These are phyloP conservation scores for Murraya koenigii DNA, from an alignment of 345 rosid genomes.

Conservation along the genomic window DNA sequence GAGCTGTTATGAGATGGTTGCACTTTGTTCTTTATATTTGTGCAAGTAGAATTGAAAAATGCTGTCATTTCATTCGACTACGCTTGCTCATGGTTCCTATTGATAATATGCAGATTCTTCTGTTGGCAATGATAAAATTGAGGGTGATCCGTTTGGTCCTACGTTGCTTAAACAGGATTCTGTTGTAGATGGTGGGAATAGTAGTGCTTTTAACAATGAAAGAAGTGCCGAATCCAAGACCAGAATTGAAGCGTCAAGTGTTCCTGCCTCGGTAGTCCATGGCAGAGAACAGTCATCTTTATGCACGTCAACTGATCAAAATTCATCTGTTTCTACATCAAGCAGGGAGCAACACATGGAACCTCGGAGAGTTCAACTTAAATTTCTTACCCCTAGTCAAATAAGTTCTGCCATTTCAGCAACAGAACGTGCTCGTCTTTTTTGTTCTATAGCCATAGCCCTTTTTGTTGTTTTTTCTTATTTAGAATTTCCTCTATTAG, in stretches of 20 bases:
- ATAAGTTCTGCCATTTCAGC: constrained; percentile 57
- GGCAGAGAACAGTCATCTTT: constrained; percentile 22
- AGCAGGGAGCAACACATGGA: constrained; percentile 22
- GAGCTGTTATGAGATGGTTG: background rate
- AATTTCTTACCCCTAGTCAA: constrained; percentile 39
- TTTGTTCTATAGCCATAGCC: constrained; percentile 47
- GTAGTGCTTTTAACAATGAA: constrained; percentile 18
- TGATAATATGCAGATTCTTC: constrained; percentile 39
- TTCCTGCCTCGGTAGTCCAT: constrained; percentile 22
- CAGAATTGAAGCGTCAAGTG: constrained; percentile 16
- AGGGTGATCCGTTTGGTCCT: constrained; percentile 19
- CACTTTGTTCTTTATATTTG: background rate
- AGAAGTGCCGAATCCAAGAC: constrained; percentile 20
- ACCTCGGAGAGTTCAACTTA: background rate
- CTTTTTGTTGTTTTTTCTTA: constrained; percentile 49
- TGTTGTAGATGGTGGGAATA: constrained; percentile 14
- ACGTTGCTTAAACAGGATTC: constrained; percentile 19
- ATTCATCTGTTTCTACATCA: constrained; percentile 25
- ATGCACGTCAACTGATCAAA: constrained; percentile 29
- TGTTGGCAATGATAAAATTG: constrained; percentile 17
- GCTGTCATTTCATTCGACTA: background rate
- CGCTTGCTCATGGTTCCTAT: background rate
- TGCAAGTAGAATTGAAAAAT: background rate
- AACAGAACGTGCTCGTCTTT: constrained; percentile 44
- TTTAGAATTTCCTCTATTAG: constrained; percentile 54